Evolutionary conservation across 2,329 filamentous ascomycete species (phyloP).

Genomic region (Colletotrichum neosansevieriae): DNA sequence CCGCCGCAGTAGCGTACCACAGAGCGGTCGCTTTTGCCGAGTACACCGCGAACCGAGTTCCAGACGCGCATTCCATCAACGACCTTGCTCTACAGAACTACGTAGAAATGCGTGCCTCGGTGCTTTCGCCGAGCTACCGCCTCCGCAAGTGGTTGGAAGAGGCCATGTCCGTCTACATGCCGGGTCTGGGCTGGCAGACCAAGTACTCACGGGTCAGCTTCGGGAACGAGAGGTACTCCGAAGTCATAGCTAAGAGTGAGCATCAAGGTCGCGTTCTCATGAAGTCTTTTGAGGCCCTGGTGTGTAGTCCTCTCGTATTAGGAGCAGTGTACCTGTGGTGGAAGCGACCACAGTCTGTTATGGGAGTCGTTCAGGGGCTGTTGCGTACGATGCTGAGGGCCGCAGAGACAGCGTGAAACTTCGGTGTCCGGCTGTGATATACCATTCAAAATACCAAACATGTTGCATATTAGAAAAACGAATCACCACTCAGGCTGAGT

Average conservation of each 20-base stretch:
- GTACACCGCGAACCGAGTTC: constrained; percentile 80
- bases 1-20: constrained; percentile 68
- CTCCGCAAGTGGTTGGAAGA: constrained; percentile 91
- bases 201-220: constrained; percentile 95
- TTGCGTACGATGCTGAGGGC: constrained; percentile 10
- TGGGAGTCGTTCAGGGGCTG: constrained; percentile 20
- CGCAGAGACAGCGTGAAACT: neutral
- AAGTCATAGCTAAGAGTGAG: constrained; percentile 78
- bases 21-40: constrained; percentile 78
- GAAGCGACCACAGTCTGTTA: constrained; percentile 37
- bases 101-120: constrained; percentile 90
- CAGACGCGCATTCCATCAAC: constrained; percentile 90
- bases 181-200: constrained; percentile 86
- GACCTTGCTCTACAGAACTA: constrained; percentile 93
- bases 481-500: neutral
- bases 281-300: constrained; percentile 33
- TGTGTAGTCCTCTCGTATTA: constrained; percentile 35
- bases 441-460: neutral
- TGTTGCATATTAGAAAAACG: neutral
- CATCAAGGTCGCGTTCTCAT: constrained; percentile 74
- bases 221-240: constrained; percentile 89
- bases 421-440: neutral
- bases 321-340: constrained; percentile 39
- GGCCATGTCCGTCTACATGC: constrained; percentile 79
- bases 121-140: constrained; percentile 81